Base-by-base conservation (phyloP, 2,329 filamentous ascomycete species). In the Eutypella sp. region DNA sequence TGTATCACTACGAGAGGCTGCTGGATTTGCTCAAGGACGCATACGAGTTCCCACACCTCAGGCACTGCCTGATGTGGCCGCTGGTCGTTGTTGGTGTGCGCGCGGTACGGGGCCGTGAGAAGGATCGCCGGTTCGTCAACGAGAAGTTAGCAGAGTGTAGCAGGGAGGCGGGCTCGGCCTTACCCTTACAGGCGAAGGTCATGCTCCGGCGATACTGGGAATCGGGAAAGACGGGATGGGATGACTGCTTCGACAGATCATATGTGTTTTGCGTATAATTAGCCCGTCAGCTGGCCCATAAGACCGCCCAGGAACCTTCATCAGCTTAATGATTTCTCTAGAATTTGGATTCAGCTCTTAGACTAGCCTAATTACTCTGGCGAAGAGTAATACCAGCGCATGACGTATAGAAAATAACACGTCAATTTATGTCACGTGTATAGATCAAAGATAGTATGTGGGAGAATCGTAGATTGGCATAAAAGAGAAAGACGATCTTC, bases 171-270 rank as follows among this genome's bases (percentile, higher is more conserved):
- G 63, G 63, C 3, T 55, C 56, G 19, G 54, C 53, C 45, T 52
- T 57, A 18, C 62, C 64, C 11, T 37, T 60, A 8, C 41, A 49
- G 7, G 62, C 58, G 7, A 53, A 57, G 29, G 45, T 24, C 16
- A 40, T 61, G 8, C 47, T 68, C 2, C 45, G 59, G 48, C 48
- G 40, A 33, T 67, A 63, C 24, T 68, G 66, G 66, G 52, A 42
- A 5, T 64, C 59, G 0, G 61, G 63, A 2, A 48, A 57, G 44
- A 54, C 46, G 22, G 34, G 41, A 2, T 69, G 66, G 65, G 64
- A 68, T 48, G 57, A 55, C 19, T 69, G 66, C 46, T 69, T 67
- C 46, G 57, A 67, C 47, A 52, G 49, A 43, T 57, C 63, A 33
- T 65, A 62, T 47, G 29, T 54, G 5, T 58, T 52, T 19, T 10